Conservation (phyloP, 371 early-diverging fungal species). For the Hamiltosporidium magnivora region DNA sequence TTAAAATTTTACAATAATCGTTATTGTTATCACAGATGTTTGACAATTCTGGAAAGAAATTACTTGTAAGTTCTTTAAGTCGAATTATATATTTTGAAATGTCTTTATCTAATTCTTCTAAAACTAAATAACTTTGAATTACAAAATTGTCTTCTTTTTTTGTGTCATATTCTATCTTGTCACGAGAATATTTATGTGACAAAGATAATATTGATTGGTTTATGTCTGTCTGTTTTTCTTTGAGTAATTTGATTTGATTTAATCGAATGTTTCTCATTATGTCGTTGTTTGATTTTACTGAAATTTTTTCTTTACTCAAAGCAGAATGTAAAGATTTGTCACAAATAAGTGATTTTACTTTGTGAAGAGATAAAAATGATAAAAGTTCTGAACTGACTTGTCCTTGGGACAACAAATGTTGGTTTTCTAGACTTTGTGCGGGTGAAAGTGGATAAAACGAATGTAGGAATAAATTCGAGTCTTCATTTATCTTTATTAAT, state of each 20-base stretch:
- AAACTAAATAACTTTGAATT: conserved; percentile 12
- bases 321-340: conserved; percentile 22
- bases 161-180: conserved; percentile 31
- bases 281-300: conserved; percentile 11
- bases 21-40: neutral
- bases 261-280: conserved; percentile 31
- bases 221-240: neutral
- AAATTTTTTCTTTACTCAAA: conserved; percentile 12
- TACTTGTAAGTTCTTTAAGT: conserved; percentile 1
- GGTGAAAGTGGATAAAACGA: too few relatives aligned
- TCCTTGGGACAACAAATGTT: too few relatives aligned
- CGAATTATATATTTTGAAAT: conserved; percentile 24
- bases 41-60: conserved; percentile 1
- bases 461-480: too few relatives aligned
- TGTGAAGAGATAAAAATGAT: conserved; percentile 28
- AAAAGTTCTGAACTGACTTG: too few relatives aligned
- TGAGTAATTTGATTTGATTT: conserved; percentile 20
- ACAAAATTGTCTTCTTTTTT: conserved; percentile 32
- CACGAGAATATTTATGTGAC: conserved; percentile 23
- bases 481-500: too few relatives aligned
- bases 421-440: too few relatives aligned
- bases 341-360: conserved; percentile 30
- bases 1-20: too few relatives aligned
- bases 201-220: conserved; percentile 12
- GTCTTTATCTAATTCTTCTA: conserved; percentile 38